phyloP scores from a whole-genome alignment of 129 eudicot species.

The Centrapalus pauciflorus region DNA sequence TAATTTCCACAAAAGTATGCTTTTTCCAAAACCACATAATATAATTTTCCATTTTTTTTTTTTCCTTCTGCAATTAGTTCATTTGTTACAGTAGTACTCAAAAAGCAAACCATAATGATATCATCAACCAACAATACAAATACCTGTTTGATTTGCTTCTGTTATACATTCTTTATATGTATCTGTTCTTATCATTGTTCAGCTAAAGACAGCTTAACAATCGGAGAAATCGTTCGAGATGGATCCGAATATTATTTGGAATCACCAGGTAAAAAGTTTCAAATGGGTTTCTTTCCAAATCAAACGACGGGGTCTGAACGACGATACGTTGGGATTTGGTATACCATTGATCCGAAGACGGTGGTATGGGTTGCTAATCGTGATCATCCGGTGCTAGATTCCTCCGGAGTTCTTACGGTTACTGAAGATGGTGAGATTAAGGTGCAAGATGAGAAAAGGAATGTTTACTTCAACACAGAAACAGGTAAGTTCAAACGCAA shows the following conservation, averaged over 20 bases:
- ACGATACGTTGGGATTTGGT: conserved; percentile 51
- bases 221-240: conserved; percentile 9
- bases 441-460: not conserved
- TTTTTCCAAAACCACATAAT: not conserved
- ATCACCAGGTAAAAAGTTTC: conserved; percentile 29
- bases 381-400: conserved; percentile 16
- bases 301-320: not conserved
- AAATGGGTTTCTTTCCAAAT: conserved; percentile 44
- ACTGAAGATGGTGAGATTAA: conserved; percentile 26
- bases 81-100: not conserved
- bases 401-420: conserved; percentile 13
- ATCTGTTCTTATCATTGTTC: not conserved
- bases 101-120: conserved; percentile 2
- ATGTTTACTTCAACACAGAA: not conserved
- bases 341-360: conserved; percentile 12
- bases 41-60: not conserved
- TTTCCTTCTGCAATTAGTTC: not conserved
- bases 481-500: not conserved
- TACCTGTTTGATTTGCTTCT: conserved; percentile 2
- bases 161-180: not conserved
- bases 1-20: not conserved
- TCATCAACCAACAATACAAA: conserved; percentile 2
- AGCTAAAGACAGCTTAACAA: conserved; percentile 24
- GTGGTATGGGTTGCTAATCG: conserved; percentile 64
- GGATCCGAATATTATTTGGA: conserved; percentile 22